phyloP scores from a whole-genome alignment of 768 basidiomycete genomes.

The Hypholoma sublateritium region DNA sequence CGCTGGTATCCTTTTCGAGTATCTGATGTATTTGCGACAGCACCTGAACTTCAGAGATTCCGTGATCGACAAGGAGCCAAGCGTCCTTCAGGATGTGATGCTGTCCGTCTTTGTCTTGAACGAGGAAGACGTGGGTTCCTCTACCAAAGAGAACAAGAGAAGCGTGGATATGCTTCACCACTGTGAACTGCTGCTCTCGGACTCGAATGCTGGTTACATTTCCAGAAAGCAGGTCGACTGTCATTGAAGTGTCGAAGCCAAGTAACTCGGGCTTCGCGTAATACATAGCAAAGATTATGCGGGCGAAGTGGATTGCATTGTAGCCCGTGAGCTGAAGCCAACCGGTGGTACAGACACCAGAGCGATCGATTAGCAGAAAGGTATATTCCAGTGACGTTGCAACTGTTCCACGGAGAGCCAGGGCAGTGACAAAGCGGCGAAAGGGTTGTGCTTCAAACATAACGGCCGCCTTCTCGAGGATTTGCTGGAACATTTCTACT shows the following conservation, averaged over 20 bases:
- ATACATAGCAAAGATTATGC: background rate
- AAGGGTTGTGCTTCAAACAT: slow-evolving; percentile 6
- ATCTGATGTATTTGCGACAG: background rate
- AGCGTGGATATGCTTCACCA: slow-evolving; percentile 6
- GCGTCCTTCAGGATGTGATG: slow-evolving; percentile 12
- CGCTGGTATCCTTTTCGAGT: background rate
- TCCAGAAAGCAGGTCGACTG: background rate
- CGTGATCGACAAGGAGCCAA: slow-evolving; percentile 4
- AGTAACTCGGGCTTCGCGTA: background rate
- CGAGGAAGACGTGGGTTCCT: slow-evolving; percentile 12
- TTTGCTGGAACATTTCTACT: background rate
- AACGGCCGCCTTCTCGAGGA: background rate
- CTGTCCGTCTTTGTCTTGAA: background rate
- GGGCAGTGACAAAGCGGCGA: background rate
- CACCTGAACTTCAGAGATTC: slow-evolving; percentile 2
- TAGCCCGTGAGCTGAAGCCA: background rate
- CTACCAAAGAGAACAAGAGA: slow-evolving; percentile 5
- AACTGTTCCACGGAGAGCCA: background rate
- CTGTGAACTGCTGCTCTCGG: background rate
- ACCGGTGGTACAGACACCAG: too few relatives aligned
- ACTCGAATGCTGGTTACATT: background rate
- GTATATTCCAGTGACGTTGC: background rate
- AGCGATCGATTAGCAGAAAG: background rate
- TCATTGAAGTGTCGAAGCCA: slow-evolving; percentile 4
- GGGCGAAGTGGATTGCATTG: background rate